Evolutionary conservation across 768 basidiomycete genomes (phyloP), one percentile per base, ranked within the genome.

Genomic region (Calocybe gangraenosa): DNA sequence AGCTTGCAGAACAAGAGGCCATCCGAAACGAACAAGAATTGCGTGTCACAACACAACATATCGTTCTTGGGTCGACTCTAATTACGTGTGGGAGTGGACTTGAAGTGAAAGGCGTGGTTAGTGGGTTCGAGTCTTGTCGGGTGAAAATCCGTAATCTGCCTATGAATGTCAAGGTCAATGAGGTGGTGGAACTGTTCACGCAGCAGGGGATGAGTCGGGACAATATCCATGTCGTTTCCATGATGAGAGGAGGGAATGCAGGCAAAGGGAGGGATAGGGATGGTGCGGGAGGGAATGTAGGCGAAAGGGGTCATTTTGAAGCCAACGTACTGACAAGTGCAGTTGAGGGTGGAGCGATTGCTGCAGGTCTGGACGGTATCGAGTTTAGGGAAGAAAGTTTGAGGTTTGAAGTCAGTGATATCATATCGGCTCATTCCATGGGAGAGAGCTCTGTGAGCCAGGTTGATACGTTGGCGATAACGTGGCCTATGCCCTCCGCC

Each of bases 121-220:
- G 72, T 14, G 78, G 76, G 3, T 81, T 78, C 49, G 76, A 82
- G 33, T 69, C 73, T 5, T 76, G 73, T 52, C 65, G 66, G 8
- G 57, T 82, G 19, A 69, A 57, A 1, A 59, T 82, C 37, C 65
- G 61, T 40, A 71, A 72, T 44, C 62, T 82, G 21, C 75, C 79
- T 0, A 36, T 46, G 17, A 59, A 74, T 28, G 65, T 65, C 2
- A 68, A 58, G 34, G 56, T 55, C 3, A 49, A 58, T 2, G 75
- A 80, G 34, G 58, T 82, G 10, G 60, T 46, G 4, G 61, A 64
- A 0, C 59, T 81, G 7, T 71, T 81, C 44, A 54, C 57, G 3
- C 61, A 63, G 25, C 75, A 75, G 22, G 75, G 73, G 14, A 45
- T 75, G 14, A 63, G 67, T n/a, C 45, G 50, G 15, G 37, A 54